These are phyloP conservation scores for Actinidia arguta DNA, from an alignment of 179 eudicot genomes.

Conservation along the genomic window DNA sequence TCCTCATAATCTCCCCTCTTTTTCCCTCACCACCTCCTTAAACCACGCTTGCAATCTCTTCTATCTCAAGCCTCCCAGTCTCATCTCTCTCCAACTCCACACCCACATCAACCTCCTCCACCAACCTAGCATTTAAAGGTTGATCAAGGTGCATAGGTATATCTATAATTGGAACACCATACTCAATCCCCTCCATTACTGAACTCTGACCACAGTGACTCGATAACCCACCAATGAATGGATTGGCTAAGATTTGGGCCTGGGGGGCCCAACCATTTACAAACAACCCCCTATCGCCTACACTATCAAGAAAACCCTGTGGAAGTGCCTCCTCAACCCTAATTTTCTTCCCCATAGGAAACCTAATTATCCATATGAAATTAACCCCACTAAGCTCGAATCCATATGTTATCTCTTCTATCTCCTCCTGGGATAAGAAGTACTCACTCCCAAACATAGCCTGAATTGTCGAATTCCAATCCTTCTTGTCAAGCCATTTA, in stretches of 20 bases:
- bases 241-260: neutral
- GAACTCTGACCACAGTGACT: too few species aligned
- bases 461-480: neutral
- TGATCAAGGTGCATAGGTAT: conserved; percentile 10
- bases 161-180: conserved; percentile 9
- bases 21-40: neutral
- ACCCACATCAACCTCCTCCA: neutral
- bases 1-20: too few species aligned
- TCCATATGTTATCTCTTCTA: too few species aligned
- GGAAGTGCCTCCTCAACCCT: neutral
- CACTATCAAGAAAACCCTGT: neutral
- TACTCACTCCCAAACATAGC: neutral
- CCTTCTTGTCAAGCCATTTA: conserved; percentile 5
- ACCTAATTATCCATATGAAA: too few species aligned
- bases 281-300: neutral
- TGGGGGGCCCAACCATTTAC: neutral
- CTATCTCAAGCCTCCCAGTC: neutral
- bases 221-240: too few species aligned
- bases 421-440: neutral
- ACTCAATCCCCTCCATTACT: neutral
- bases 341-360: neutral
- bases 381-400: too few species aligned
- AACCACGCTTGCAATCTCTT: neutral
- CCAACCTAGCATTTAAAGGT: conserved; percentile 3
- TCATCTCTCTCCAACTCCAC: conserved; percentile 6